Conservation (phyloP, 345 rosid species). For the Populus euphratica region DNA sequence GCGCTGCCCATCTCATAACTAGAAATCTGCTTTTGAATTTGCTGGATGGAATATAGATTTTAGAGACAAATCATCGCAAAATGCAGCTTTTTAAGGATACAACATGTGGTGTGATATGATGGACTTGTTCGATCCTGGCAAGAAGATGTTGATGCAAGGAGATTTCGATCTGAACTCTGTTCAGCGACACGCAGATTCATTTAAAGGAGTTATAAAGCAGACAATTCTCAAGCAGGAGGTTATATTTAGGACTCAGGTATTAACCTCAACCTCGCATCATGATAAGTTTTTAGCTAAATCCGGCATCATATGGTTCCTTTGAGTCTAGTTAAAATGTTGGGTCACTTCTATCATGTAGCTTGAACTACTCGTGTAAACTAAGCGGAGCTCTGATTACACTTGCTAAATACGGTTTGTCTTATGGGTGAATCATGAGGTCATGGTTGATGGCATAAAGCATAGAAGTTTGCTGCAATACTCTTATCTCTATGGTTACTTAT, state of each 20-base stretch:
- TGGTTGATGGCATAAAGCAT: not conserved
- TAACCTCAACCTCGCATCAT: not conserved
- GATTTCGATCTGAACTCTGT: constrained; percentile 34
- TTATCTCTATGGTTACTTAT: constrained; percentile 5
- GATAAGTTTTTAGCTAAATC: not conserved
- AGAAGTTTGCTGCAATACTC: not conserved
- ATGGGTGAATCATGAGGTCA: not conserved
- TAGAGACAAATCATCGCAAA: not conserved
- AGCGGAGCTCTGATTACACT: not conserved
- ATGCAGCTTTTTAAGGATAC: constrained; percentile 10
- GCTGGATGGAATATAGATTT: constrained; percentile 1
- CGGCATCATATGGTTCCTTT: not conserved
- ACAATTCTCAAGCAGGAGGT: constrained; percentile 46
- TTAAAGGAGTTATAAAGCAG: constrained; percentile 31
- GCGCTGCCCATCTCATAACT: constrained; percentile 1
- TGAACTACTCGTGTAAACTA: not conserved
- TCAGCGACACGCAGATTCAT: constrained; percentile 22
- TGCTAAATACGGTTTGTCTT: not conserved
- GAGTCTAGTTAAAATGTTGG: not conserved
- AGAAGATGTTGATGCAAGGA: constrained; percentile 29
- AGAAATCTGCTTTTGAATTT: constrained; percentile 1
- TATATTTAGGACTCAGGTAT: constrained; percentile 45
- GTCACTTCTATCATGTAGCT: not conserved
- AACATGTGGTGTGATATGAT: constrained; percentile 15
- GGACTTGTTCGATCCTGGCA: constrained; percentile 7